Conservation (phyloP, 768 basidiomycete genomes). For the Tylopilus plumbeoviolaceoides region DNA sequence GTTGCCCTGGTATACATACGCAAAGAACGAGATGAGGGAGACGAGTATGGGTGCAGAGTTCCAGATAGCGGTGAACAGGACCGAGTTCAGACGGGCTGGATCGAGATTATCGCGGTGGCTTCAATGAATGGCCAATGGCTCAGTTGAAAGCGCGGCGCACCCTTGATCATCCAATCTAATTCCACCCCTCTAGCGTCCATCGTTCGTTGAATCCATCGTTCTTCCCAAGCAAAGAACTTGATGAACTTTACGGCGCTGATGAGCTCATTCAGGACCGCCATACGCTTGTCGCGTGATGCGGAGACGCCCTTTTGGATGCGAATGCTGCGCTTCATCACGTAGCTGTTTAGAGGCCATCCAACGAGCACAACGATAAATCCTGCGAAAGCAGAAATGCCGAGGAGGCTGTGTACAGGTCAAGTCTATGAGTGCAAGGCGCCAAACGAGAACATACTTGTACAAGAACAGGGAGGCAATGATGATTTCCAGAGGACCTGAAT, state of each 20-base stretch:
- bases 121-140: neutral
- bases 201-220: conserved; percentile 40
- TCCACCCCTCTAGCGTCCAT: conserved; percentile 57
- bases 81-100: conserved; percentile 63
- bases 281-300: conserved; percentile 39
- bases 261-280: conserved; percentile 43
- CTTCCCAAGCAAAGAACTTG: conserved; percentile 43
- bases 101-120: neutral
- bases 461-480: conserved; percentile 68
- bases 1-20: conserved; percentile 67
- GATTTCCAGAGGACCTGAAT: conserved; percentile 69
- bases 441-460: conserved; percentile 51
- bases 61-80: conserved; percentile 74
- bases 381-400: conserved; percentile 45
- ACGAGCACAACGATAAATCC: conserved; percentile 40
- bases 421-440: conserved; percentile 15
- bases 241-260: conserved; percentile 39
- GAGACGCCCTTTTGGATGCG: conserved; percentile 33
- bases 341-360: conserved; percentile 39
- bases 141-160: conserved; percentile 31
- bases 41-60: conserved; percentile 72
- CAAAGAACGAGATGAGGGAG: conserved; percentile 75
- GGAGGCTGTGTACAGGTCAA: conserved; percentile 51
- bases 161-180: conserved; percentile 73
- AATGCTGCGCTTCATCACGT: conserved; percentile 36